Conservation (phyloP, 768 basidiomycete genomes). For the Scleroderma citrinum region DNA sequence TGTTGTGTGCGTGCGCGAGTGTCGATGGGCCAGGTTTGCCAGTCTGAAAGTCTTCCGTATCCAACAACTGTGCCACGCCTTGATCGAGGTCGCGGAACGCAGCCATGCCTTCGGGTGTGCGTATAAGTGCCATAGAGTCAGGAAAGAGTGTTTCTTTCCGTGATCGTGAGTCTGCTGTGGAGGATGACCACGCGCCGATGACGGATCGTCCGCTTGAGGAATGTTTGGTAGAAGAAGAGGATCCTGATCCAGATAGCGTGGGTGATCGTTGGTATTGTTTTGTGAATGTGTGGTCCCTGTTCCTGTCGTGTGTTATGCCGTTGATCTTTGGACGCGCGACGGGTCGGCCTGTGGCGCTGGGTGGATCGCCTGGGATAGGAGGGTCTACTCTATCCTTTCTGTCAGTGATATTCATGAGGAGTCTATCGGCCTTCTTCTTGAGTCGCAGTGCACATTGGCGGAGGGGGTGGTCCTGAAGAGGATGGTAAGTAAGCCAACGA, state of each 20-base stretch:
- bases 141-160: conserved; percentile 48
- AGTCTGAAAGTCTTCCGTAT: background rate
- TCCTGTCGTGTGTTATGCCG: conserved; percentile 29
- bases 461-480: conserved; percentile 75
- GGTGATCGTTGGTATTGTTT: conserved; percentile 17
- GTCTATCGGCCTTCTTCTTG: conserved; percentile 75
- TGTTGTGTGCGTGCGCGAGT: conserved; percentile 22
- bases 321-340: conserved; percentile 42
- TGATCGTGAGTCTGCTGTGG: conserved; percentile 5
- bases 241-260: conserved; percentile 12
- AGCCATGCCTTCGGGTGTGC: conserved; percentile 72
- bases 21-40: conserved; percentile 30
- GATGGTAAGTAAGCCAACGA: background rate
- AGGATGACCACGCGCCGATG: background rate
- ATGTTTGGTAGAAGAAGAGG: background rate
- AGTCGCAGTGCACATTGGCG: conserved; percentile 77
- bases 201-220: background rate
- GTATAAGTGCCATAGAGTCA: conserved; percentile 62
- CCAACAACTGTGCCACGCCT: conserved; percentile 35
- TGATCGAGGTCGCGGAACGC: conserved; percentile 55
- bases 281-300: conserved; percentile 9
- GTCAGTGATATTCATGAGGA: conserved; percentile 87
- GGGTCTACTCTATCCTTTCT: conserved; percentile 76
- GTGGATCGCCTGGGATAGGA: conserved; percentile 46
- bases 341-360: conserved; percentile 14